A percentile compares a stretch with the other conserved stretches of the same genome.
phyloP scores from a whole-genome alignment of 2,329 filamentous ascomycete species.

The Plenodomus tracheiphilus region DNA sequence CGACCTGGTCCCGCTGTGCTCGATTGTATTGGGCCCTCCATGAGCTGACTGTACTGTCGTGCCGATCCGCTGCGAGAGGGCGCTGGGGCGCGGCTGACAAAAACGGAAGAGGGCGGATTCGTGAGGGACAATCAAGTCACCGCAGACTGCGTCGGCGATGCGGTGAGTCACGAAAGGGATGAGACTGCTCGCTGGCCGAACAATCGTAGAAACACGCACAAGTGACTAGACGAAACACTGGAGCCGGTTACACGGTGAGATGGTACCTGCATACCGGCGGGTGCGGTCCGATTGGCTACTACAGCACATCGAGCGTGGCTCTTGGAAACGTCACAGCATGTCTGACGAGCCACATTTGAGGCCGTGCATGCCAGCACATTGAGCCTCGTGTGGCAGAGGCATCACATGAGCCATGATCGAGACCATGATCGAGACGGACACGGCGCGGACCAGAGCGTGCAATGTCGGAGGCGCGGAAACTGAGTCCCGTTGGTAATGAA shows the following conservation, averaged over 20 bases:
- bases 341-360: constrained; percentile 22
- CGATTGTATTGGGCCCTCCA: background rate
- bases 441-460: background rate
- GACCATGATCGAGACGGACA: background rate
- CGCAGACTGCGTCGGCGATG: background rate
- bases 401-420: constrained; percentile 16
- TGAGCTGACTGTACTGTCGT: background rate
- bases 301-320: constrained; percentile 16
- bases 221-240: constrained; percentile 9
- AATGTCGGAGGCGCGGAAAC: background rate
- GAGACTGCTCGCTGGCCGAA: constrained; percentile 29
- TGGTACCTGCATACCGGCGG: constrained; percentile 33
- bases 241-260: constrained; percentile 4
- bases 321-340: constrained; percentile 24
- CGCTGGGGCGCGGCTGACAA: constrained; percentile 21
- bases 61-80: constrained; percentile 8
- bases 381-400: constrained; percentile 18
- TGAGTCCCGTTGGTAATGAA: constrained; percentile 10
- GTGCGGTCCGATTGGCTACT: constrained; percentile 7
- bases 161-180: constrained; percentile 18
- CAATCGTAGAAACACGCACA: constrained; percentile 9
- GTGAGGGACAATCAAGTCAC: constrained; percentile 8
- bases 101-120: constrained; percentile 8
- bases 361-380: constrained; percentile 27
- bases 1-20: background rate